Evolutionary conservation across 495 filamentous ascomycete genomes (phyloP), one percentile per base, ranked within the genome.

Genomic region (Thozetella sp.): DNA sequence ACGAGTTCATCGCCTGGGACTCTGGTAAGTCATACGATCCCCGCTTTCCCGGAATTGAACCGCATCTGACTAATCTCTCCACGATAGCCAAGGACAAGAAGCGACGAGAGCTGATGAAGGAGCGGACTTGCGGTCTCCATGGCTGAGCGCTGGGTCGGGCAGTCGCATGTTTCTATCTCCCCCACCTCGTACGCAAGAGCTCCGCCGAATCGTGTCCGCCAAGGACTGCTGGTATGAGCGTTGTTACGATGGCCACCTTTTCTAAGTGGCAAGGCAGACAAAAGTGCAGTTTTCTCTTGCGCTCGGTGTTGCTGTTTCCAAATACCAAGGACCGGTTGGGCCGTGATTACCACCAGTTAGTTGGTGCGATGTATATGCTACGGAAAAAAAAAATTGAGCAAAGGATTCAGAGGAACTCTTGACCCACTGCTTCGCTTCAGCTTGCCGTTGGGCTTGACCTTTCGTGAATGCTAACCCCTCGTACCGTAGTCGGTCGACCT

Each of bases 1-100:
- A 98, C 69, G 96, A 99, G 76, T 97, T 98, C 79, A 77, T 97
- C 67, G 82, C 93, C 20, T 99, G 92, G 73, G 94, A 99, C 72
- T 81, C 85, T 82, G 86, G 91, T 93, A 67, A 56, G 75, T 73
- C 25, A 17, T 40, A 50, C 3, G 52, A 17, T 48, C 11, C 25
- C 24, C 40, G 20, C 15, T 30, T 1, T 12, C 11, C 53, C 23
- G 46, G 15, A 72, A 64, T 76, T 57, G 50, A 30, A 4, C 12
- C 13, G n/a, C 43, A 48, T 19, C 6, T 51, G 58, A 62, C 74
- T 75, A 61, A 76, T 66, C 64, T 40, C 56, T 37, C n/a, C 27
- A 22, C 56, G 50, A 77, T 69, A 91, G 90, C 74, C 67, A 93
- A 90, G 72, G 89, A 93, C 67, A 86, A 87, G 69, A 79, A 90